Percentiles rank a stretch among this genome's conserved stretches.
Conservation (phyloP, 352 stramenopile genomes). For the Halophytophthora batemanensis region DNA sequence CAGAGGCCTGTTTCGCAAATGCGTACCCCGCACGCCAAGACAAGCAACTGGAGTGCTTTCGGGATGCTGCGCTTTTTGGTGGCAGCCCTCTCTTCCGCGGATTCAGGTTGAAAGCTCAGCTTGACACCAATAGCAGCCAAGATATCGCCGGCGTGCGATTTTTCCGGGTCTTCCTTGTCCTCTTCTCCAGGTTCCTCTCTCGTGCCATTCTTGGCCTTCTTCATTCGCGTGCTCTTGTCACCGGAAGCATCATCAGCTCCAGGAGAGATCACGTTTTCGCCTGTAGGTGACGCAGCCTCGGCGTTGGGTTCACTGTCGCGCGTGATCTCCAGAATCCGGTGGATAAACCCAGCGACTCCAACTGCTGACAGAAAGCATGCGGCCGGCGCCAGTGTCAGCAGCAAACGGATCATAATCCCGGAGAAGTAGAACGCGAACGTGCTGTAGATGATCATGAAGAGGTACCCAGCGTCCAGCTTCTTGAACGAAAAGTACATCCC, state of each 20-base stretch:
- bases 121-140: slow-evolving; percentile 26
- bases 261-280: neutral
- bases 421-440: slow-evolving; percentile 92
- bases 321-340: slow-evolving; percentile 32
- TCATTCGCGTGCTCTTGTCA: neutral
- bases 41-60: slow-evolving; percentile 32
- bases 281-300: slow-evolving; percentile 1
- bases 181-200: slow-evolving; percentile 4
- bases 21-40: slow-evolving; percentile 60
- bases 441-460: slow-evolving; percentile 93
- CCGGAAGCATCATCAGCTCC: neutral
- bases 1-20: neutral
- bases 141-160: slow-evolving; percentile 26
- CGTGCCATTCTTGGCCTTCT: neutral
- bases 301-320: slow-evolving; percentile 6
- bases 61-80: slow-evolving; percentile 10
- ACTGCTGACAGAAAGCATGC: slow-evolving; percentile 88
- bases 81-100: slow-evolving; percentile 7
- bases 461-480: slow-evolving; percentile 49
- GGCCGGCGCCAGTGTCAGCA: slow-evolving; percentile 89
- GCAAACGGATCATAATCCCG: slow-evolving; percentile 90
- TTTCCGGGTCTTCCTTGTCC: slow-evolving; percentile 17
- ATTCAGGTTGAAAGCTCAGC: slow-evolving; percentile 26
- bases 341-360: slow-evolving; percentile 68
- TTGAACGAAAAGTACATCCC: slow-evolving; percentile 88